Conservation (phyloP, 805 yeast species). For the Metschnikowia lochheadii region DNA sequence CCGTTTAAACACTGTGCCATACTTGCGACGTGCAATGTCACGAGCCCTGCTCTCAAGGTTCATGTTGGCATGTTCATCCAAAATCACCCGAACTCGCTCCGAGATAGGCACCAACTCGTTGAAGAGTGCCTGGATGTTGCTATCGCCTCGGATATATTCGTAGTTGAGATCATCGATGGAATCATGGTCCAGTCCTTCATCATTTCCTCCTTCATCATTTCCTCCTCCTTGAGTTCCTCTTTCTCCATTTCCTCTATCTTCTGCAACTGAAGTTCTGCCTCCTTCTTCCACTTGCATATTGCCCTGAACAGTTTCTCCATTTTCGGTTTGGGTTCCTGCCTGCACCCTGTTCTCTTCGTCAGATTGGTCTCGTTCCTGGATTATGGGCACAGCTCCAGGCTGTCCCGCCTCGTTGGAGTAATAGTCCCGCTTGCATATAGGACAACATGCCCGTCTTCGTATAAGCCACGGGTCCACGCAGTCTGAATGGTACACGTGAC, state of each 20-base stretch:
- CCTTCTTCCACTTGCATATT: neutral
- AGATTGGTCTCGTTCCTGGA: neutral
- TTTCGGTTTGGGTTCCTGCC: no score
- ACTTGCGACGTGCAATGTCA: constrained; percentile 32
- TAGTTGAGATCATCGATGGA: constrained; percentile 19
- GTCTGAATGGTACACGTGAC: constrained; percentile 75
- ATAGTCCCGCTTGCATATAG: constrained; percentile 74
- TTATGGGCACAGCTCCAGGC: constrained; percentile 1
- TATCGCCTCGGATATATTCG: constrained; percentile 35
- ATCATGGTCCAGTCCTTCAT: neutral
- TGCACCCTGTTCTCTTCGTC: neutral
- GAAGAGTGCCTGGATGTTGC: constrained; percentile 33
- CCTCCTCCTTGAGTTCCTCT: neutral
- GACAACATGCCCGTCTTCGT: constrained; percentile 73
- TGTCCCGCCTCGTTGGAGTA: constrained; percentile 15
- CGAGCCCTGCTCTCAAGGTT: constrained; percentile 45
- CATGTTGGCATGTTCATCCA: constrained; percentile 26
- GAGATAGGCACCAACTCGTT: constrained; percentile 39
- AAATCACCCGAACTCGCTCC: constrained; percentile 41
- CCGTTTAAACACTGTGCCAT: constrained; percentile 26
- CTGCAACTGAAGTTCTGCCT: no score
- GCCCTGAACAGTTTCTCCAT: neutral
- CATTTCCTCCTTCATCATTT: no score
- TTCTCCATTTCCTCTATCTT: no score
- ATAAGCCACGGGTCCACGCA: constrained; percentile 83